Percentiles rank a stretch among this genome's conserved stretches.
Evolutionary conservation across 2,329 filamentous ascomycete species (phyloP).

Genomic region (Trichoderma arundinaceum): DNA sequence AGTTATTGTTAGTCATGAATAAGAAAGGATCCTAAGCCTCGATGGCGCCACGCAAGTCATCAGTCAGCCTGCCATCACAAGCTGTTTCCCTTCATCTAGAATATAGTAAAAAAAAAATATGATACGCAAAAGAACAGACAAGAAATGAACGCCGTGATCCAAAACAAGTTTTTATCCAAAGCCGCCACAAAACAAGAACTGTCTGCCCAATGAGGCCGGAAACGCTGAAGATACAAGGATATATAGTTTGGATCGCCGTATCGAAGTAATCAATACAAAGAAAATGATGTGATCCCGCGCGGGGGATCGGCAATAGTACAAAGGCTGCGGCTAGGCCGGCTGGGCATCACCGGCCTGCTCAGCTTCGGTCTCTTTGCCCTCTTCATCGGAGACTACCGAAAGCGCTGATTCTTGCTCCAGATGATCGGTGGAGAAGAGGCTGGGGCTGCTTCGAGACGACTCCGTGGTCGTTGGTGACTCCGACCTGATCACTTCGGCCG

Average conservation of each 20-base stretch:
- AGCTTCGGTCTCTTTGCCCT: not conserved
- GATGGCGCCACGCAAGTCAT: conserved; percentile 33
- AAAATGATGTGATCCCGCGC: conserved; percentile 9
- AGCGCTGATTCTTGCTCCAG: conserved; percentile 68
- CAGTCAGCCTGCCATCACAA: conserved; percentile 31
- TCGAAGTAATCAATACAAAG: conserved; percentile 29
- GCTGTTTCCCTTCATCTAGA: conserved; percentile 25
- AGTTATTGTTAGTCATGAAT: conserved; percentile 25
- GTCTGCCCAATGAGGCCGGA: conserved; percentile 14
- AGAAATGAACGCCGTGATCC: conserved; percentile 42
- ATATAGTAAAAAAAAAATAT: conserved; percentile 14
- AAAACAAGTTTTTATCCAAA: conserved; percentile 41
- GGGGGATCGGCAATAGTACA: conserved; percentile 8
- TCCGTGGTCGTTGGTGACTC: conserved; percentile 54
- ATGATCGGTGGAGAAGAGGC: conserved; percentile 64
- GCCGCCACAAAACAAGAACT: conserved; percentile 37
- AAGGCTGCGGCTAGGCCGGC: conserved; percentile 5
- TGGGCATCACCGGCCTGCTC: conserved; percentile 14
- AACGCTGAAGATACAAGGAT: conserved; percentile 30
- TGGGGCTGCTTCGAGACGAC: conserved; percentile 61
- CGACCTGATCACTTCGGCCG: conserved; percentile 58
- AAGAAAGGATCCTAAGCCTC: conserved; percentile 29
- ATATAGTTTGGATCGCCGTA: conserved; percentile 31
- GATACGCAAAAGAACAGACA: conserved; percentile 33
- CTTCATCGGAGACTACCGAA: conserved; percentile 59